phyloP scores from a whole-genome alignment of 2,329 filamentous ascomycete species.

The Colletotrichum chrysophilum region DNA sequence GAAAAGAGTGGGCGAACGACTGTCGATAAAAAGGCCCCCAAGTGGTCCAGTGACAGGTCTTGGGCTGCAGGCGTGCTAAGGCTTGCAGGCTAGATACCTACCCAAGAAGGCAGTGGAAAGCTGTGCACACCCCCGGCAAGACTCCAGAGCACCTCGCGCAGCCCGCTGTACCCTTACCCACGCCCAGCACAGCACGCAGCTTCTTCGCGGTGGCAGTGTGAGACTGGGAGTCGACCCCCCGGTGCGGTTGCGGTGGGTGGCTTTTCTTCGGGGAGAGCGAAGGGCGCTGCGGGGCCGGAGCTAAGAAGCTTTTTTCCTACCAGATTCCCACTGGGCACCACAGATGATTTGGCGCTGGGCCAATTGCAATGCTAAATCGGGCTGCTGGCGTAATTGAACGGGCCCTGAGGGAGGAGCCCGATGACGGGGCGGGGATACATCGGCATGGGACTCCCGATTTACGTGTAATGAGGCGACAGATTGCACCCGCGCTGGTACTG shows the following conservation, averaged over 20 bases:
- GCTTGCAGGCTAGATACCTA: not conserved
- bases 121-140: not conserved
- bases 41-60: conserved; percentile 5
- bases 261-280: conserved; percentile 6
- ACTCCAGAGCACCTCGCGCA: not conserved
- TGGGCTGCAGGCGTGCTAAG: not conserved
- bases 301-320: not conserved
- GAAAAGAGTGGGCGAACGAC: not conserved
- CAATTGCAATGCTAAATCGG: not conserved
- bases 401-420: not conserved
- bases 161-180: conserved; percentile 4
- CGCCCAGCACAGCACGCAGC: not conserved
- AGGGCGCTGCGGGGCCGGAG: not conserved
- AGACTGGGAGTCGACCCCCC: not conserved
- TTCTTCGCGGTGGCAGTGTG: not conserved
- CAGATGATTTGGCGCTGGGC: not conserved
- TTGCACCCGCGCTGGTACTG: not conserved
- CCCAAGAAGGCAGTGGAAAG: not conserved
- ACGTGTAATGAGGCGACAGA: not conserved
- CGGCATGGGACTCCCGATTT: not conserved
- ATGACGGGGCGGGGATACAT: not conserved
- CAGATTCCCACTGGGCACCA: not conserved
- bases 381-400: not conserved
- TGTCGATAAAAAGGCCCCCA: conserved; percentile 17
- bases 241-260: not conserved